A percentile compares a stretch with the other conserved stretches of the same genome.
Evolutionary conservation across 176 grass and related monocot species (phyloP).

Genomic region (Thinopyrum elongatum): DNA sequence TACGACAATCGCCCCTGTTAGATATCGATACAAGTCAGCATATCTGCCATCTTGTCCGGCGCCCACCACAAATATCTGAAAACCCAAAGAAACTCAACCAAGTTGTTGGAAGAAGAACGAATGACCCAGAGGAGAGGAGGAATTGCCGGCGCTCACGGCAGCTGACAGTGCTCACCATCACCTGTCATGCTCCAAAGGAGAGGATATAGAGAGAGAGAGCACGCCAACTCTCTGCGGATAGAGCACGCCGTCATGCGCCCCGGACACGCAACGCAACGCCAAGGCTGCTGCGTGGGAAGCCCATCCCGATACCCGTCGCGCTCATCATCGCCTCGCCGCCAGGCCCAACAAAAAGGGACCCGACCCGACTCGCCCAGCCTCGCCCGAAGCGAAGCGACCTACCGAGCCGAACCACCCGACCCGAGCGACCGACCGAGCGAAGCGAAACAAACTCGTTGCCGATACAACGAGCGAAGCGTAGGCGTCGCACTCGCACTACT

Average conservation of each 20-base stretch:
- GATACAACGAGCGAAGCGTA: not conserved
- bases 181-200: not conserved
- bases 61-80: not conserved
- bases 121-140: too few relatives aligned
- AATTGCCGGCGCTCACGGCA: too few relatives aligned
- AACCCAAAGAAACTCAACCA: too few relatives aligned
- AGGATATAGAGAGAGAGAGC: not conserved
- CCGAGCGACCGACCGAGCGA: not conserved
- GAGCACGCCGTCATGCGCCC: not conserved
- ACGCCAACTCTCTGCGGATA: not conserved
- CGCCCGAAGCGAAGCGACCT: not conserved
- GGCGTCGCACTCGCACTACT: too few relatives aligned
- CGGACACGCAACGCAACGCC: not conserved
- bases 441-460: not conserved
- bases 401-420: not conserved
- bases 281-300: not conserved
- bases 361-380: not conserved
- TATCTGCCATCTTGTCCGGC: not conserved
- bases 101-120: too few relatives aligned
- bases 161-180: not conserved
- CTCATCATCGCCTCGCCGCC: not conserved
- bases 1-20: not conserved
- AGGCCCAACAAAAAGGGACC: conserved; percentile 10
- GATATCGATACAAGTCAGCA: not conserved
- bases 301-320: not conserved